Evolutionary conservation across 192 early-diverging fungal species (phyloP), one percentile per base, ranked within the genome.

Genomic region (Coemansia sp.): DNA sequence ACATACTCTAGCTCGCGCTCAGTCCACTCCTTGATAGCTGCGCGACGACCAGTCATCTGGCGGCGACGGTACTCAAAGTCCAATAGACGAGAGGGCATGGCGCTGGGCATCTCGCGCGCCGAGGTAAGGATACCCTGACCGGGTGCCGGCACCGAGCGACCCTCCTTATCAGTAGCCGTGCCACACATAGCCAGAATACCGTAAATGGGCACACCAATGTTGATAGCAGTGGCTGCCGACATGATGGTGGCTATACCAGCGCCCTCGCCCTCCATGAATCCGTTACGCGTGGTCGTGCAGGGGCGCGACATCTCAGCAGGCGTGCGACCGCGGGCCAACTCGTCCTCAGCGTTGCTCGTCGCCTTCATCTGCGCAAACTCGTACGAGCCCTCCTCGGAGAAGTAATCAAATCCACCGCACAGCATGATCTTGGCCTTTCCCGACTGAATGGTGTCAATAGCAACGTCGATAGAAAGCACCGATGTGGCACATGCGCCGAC

Each of bases 301-400:
- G 96, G 96, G n/a, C 96, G 91, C 75, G 90, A 96, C 94, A 96
- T 96, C 68, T 96, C 95, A 34, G 76, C 62, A 18, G 96, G 95
- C 29, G 88, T 87, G 70, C 96, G 91, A 33, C 96, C 96, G n/a
- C 85, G 80, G 7, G 89, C 92, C 44, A 92, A 77, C 80, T 98
- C 96, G 34, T 91, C 91, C 24, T 87, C 85, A 34, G 95, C 81
- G 74, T 90, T 94, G 71, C 89, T 90, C 13, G 96, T 98, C 34
- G 96, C 96, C 87, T 95, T 95, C 96, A 98, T 98, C 89, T 97
- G 95, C 68, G 95, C 95, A 84, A 98, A 98, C 85, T 98, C 96
- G 72, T 94, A 92, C 31, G 92, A 92, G 44, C 93, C 93, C 74
- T 98, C 94, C 78, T 95, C 95, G 61, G 91, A 90, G 85, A 95